Base-by-base conservation (phyloP, 2,329 filamentous ascomycete species). In the Coleophoma eucalyptorum region DNA sequence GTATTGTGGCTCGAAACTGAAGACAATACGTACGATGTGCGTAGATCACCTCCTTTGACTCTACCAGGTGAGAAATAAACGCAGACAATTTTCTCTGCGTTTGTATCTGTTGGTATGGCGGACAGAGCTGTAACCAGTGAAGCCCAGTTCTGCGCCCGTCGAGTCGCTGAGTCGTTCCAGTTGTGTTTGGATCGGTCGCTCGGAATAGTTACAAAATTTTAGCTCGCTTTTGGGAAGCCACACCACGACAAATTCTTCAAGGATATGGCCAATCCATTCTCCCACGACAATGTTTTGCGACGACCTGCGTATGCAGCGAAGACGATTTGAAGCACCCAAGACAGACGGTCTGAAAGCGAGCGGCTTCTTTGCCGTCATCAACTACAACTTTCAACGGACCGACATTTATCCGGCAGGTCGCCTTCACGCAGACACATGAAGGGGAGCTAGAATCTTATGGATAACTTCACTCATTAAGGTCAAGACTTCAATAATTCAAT, bases 191-290 rank as follows among this genome's bases (percentile, higher is more conserved):
- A 26, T 26, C 26, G 26, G 26, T 26, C 26, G 3, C 26, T 26
- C 26, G 26, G 26, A 26, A 26, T 26, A 7, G 26, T 26, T 26
- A 26, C 26, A 26, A 26, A 7, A 7, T 26, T 38, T 32, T 18
- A 49, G 37, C 20, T 41, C 16, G 10, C 19, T 16, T 48, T 46
- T 37, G 16, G 15, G 33, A 38, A 38, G 43, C 21, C 10, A 40
- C 21, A 21, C 33, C 40, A 48, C 35, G 16, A 38, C 16, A 38
- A n/a, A 8, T 33, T 18, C 20, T 50, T 65, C 62, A 65, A 48
- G 62, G 62, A 50, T 65, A 65, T 20, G 62, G 62, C 62, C 62
- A 65, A 45, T 56, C 61, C 62, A 65, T 65, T n/a, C 46, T 46
- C n/a, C 19, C 16, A 26, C 42, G 31, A 26, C 11, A 33, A 26